Base-by-base conservation (phyloP, 768 basidiomycete species). In the Suillus subaureus region DNA sequence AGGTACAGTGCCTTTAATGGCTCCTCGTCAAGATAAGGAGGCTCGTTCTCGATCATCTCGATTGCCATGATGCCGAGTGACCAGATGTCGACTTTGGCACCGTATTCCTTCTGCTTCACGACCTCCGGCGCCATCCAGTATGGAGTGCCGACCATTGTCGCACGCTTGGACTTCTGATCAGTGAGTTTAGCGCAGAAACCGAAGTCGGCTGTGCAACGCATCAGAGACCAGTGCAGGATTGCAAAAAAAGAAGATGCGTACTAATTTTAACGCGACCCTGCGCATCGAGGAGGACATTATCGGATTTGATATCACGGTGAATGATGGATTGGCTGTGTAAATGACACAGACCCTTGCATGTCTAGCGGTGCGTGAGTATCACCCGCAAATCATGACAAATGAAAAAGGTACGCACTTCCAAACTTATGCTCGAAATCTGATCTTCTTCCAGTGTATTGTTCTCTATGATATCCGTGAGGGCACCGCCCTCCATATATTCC, bases 51-150 rank as follows among this genome's bases (percentile, higher is more conserved):
- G 68, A 98, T 96, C 96, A 98, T 98, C 83, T 98, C 94, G 67
- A 98, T 98, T 6, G 95, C 95, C 95, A 97, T 96, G 79, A 98
- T 97, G 6, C 96, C 96, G 11, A 97, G 85, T 15, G 93, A 95
- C 96, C 96, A 97, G 61, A 97, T 94, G 71, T 97, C 96, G 26
- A 97, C 96, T 77, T 97, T 97, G 31, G 94, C 93, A 55, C 96
- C 95, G 73, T 97, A 97, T 77, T 96, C 94, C 79, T 97, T 96
- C 76, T 96, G 93, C 79, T 95, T 96, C 72, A 97, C 95, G 61
- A 97, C 94, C 77, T 97, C 96, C n/a, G 96, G 96, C 3, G 96
- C 96, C 96, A 97, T 97, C 96, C 96, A 97, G 78, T 97, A 97
- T 1, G 96, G 96, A 13, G 95, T 97, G 40, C 96, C 96, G 5